Percentiles rank a stretch among this genome's conserved stretches.
Conservation (phyloP, 2,329 filamentous ascomycete species). For the Botryotinia convoluta region DNA sequence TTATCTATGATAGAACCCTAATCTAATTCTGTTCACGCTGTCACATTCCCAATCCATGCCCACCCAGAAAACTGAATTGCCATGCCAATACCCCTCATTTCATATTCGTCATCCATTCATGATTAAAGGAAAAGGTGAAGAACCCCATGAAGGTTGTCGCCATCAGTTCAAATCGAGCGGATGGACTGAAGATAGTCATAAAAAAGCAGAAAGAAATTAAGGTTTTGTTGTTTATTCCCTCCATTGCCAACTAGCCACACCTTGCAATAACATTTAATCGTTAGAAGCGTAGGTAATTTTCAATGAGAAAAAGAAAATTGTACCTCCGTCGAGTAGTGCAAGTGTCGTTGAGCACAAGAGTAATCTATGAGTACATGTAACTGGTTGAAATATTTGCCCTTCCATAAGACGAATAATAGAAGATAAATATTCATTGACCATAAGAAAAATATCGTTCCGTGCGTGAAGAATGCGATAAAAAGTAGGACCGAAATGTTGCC, state of each 20-base stretch:
- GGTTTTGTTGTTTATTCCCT: background rate
- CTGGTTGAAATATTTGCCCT: conserved; percentile 27
- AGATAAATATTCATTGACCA: conserved; percentile 29
- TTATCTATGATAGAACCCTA: conserved; percentile 18
- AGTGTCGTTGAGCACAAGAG: conserved; percentile 22
- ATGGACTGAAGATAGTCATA: conserved; percentile 5
- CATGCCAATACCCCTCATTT: conserved; percentile 13
- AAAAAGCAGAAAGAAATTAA: conserved; percentile 13
- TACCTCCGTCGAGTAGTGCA: conserved; percentile 17
- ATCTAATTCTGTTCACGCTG: conserved; percentile 18
- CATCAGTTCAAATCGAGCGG: background rate
- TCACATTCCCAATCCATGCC: conserved; percentile 13
- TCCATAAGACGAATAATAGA: conserved; percentile 23
- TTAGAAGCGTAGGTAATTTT: background rate
- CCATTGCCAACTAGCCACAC: conserved; percentile 15
- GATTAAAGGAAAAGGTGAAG: background rate
- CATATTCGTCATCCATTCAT: conserved; percentile 11
- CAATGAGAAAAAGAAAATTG: conserved; percentile 2
- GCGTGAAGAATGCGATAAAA: conserved; percentile 24
- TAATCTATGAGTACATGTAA: conserved; percentile 36
- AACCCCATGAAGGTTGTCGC: background rate
- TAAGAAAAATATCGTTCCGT: conserved; percentile 16
- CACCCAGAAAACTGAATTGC: conserved; percentile 8
- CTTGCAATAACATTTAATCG: conserved; percentile 14
- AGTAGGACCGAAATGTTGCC: conserved; percentile 27